Evolutionary conservation across 257 asterid genomes (phyloP), one percentile per base, ranked within the genome.

Genomic region (Solanum tarijense): DNA sequence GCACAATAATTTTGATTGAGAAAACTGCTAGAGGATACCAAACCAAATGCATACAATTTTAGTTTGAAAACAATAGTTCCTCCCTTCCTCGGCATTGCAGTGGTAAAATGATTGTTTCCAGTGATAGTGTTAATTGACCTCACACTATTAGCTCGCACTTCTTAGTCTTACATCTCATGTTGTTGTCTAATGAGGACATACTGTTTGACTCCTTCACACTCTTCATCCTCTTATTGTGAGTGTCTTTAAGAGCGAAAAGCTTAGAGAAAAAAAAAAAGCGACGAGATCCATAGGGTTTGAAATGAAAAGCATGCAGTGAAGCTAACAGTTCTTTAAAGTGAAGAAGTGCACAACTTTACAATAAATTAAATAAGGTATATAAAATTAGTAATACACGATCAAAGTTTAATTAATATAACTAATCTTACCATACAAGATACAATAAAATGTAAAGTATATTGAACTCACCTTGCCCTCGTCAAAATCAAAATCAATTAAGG

Each of bases 401-500:
- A 74, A 74, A 74, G 5, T 74, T 25, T 74, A 18, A 11, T 10
- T 74, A 41, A 79, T 14, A 78, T 41, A 79, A 16, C 85, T 43
- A 79, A 43, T 8, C 66, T 79, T 16, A 79, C 66, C 25, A 43
- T 79, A 39, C 36, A 82, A 87, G 69, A 89, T 31, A 90, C 38
- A 87, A 73, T 29, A 76, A 75, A 65, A 88, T 66, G 81, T 18
- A 58, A 68, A 23, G 66, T 35, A 85, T 58, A 76, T 82, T 86
- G 31, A 87, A 58, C 58, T 91, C 93, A 96, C 99, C 99, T 96
- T 97, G 83, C 96, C 93, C 92, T 96, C 99, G 65, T 97, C 99
- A 87, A 94, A 97, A 90, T 97, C 98, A 90, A 93, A 97, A 91
- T 97, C 98, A 88, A 96, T 90, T 75, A 97, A 90, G 48, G 98